phyloP scores from a whole-genome alignment of 495 filamentous ascomycete genomes.

The Cenococcum geophilum region DNA sequence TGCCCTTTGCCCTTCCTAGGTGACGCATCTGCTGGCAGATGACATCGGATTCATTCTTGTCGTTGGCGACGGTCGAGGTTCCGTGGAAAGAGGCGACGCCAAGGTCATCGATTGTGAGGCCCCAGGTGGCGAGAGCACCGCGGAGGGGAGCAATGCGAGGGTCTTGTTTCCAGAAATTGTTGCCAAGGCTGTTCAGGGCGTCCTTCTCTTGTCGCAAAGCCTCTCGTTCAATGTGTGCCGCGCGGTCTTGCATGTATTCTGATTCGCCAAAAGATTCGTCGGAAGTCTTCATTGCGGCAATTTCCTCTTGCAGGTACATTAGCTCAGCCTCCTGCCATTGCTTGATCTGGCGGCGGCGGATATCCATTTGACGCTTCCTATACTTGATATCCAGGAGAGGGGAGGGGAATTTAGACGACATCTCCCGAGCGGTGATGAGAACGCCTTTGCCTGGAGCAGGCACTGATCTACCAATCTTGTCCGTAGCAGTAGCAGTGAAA shows the following conservation, averaged over 20 bases:
- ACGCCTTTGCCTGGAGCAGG: constrained; percentile 96
- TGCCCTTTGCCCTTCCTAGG: constrained; percentile 90
- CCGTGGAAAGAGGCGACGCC: constrained; percentile 96
- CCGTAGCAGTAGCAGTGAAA: constrained; percentile 92
- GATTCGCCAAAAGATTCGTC: constrained; percentile 70
- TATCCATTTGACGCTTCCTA: constrained; percentile 85
- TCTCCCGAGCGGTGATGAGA: constrained; percentile 92
- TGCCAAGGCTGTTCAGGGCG: constrained; percentile 81
- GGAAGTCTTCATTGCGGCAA: constrained; percentile 82
- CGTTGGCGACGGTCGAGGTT: constrained; percentile 95
- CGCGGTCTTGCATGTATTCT: constrained; percentile 81
- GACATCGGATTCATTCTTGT: constrained; percentile 99
- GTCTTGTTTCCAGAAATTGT: constrained; percentile 98
- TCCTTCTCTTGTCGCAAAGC: constrained; percentile 86
- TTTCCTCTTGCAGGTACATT: constrained; percentile 85
- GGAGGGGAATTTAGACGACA: constrained; percentile 82
- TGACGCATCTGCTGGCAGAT: constrained; percentile 95
- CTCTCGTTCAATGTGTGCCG: constrained; percentile 81
- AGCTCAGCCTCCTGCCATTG: constrained; percentile 94
- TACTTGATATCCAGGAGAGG: constrained; percentile 96
- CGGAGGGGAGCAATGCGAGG: constrained; percentile 88
- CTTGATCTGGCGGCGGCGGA: constrained; percentile 84
- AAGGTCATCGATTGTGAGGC: constrained; percentile 94
- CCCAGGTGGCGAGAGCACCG: constrained; percentile 94
- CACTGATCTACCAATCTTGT: constrained; percentile 97